These are phyloP conservation scores for Ajuga chamaepitys DNA, from an alignment of 257 asterid species.

Conservation along the genomic window DNA sequence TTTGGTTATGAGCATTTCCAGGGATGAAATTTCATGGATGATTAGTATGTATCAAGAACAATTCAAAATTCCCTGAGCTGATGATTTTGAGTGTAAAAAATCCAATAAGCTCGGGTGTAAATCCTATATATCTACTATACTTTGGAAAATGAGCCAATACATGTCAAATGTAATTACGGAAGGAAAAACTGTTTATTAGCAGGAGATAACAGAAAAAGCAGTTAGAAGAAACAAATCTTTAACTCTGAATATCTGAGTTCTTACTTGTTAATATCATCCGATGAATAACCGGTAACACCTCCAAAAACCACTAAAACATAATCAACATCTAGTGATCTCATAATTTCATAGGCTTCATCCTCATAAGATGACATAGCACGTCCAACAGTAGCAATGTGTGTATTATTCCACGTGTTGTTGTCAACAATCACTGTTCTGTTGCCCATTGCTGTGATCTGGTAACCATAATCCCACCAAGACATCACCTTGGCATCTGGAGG, in stretches of 20 bases:
- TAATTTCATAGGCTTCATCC: conserved; percentile 93
- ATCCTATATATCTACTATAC: not conserved
- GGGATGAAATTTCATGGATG: not conserved
- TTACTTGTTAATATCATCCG: conserved; percentile 98
- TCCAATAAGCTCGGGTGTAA: not conserved
- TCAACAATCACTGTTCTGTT: conserved; percentile 96
- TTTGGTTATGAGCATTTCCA: not conserved
- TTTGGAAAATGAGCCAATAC: not conserved
- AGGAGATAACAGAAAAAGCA: conserved; percentile 10
- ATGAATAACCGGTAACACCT: conserved; percentile 96
- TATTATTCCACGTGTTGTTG: conserved; percentile 99
- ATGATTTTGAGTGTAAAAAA: not conserved
- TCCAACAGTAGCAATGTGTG: conserved; percentile 98
- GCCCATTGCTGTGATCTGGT: conserved; percentile 98
- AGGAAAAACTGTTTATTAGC: not conserved
- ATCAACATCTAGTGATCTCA: conserved; percentile 91
- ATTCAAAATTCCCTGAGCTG: not conserved
- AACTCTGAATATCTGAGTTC: conserved; percentile 14
- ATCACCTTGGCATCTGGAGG: conserved; percentile 96
- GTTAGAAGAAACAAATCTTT: not conserved
- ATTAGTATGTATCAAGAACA: not conserved
- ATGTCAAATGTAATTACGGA: not conserved
- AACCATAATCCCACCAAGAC: conserved; percentile 99
- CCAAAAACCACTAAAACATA: conserved; percentile 95
- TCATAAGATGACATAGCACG: conserved; percentile 99